A percentile compares a stretch with the other conserved stretches of the same genome.
These are phyloP conservation scores for Larix kaempferi DNA, from an alignment of 75 land plant species.

Conservation along the genomic window DNA sequence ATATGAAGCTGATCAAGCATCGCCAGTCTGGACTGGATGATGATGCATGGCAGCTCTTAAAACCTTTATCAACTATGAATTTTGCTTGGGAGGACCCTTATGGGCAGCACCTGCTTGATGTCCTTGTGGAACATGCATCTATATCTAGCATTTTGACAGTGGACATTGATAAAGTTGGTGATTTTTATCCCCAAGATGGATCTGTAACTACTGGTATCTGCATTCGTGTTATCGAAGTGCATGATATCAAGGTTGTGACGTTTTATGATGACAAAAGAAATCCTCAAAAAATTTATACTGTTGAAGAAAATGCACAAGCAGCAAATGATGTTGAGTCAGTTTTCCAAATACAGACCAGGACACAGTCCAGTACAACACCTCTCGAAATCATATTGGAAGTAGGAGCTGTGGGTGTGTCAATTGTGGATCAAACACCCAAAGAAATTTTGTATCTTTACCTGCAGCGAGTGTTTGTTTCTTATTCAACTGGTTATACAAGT, in stretches of 20 bases:
- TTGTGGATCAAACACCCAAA: slow-evolving; percentile 79
- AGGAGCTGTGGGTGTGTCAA: slow-evolving; percentile 74
- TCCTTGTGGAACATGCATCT: slow-evolving; percentile 17
- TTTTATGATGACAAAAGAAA: slow-evolving; percentile 33
- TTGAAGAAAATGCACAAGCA: slow-evolving; percentile 24
- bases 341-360: slow-evolving; percentile 4
- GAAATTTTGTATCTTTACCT: slow-evolving; percentile 80
- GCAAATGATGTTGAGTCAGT: slow-evolving; percentile 17
- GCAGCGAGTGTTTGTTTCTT: slow-evolving; percentile 67
- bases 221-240: slow-evolving; percentile 48
- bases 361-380: slow-evolving; percentile 34
- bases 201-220: slow-evolving; percentile 18
- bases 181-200: slow-evolving; percentile 15
- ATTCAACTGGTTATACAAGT: slow-evolving; percentile 72
- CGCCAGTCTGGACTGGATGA: slow-evolving; percentile 78
- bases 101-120: slow-evolving; percentile 67
- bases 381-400: slow-evolving; percentile 66
- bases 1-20: slow-evolving; percentile 24
- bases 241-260: slow-evolving; percentile 51
- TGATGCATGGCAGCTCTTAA: slow-evolving; percentile 55
- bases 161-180: slow-evolving; percentile 44
- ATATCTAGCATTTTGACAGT: slow-evolving; percentile 21
- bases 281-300: not conserved
- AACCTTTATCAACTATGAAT: slow-evolving; percentile 60
- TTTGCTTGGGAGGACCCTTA: slow-evolving; percentile 91